These are phyloP conservation scores for Scytalidium lignicola DNA, from an alignment of 2,329 filamentous ascomycete species.

Conservation along the genomic window DNA sequence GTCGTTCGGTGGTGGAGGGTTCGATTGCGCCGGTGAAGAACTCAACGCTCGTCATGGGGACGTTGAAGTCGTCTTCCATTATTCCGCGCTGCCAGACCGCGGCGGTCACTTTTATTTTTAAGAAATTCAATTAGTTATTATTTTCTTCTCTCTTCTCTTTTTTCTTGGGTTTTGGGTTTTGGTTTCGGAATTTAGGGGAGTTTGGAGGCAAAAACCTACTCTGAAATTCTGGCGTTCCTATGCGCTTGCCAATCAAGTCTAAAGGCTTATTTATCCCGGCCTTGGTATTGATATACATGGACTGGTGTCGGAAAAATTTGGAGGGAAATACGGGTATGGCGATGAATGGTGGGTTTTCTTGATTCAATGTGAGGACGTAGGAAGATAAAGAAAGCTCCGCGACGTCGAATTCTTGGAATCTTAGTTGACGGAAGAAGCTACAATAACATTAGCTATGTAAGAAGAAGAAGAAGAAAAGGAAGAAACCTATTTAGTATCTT, in stretches of 20 bases:
- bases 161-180: no score
- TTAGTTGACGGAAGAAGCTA: slow-evolving; percentile 9
- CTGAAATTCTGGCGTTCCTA: slow-evolving; percentile 13
- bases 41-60: slow-evolving; percentile 7
- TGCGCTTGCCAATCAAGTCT: slow-evolving; percentile 13
- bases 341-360: slow-evolving; percentile 13
- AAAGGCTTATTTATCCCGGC: slow-evolving; percentile 10
- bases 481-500: no score
- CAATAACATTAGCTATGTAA: no score
- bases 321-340: slow-evolving; percentile 23
- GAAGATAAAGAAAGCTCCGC: slow-evolving; percentile 20
- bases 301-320: slow-evolving; percentile 9
- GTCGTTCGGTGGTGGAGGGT: slow-evolving; percentile 3
- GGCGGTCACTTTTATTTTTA: slow-evolving; percentile 11
- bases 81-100: slow-evolving; percentile 17
- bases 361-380: slow-evolving; percentile 13
- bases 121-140: no score
- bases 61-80: slow-evolving; percentile 14
- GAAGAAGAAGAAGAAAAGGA: no score
- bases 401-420: slow-evolving; percentile 19
- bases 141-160: no score
- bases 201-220: slow-evolving; percentile 5
- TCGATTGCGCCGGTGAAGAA: slow-evolving; percentile 11
- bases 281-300: slow-evolving; percentile 11
- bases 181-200: no score